phyloP scores from a whole-genome alignment of 1,284 basidiomycete species.

The Moesziomyces sp. region DNA sequence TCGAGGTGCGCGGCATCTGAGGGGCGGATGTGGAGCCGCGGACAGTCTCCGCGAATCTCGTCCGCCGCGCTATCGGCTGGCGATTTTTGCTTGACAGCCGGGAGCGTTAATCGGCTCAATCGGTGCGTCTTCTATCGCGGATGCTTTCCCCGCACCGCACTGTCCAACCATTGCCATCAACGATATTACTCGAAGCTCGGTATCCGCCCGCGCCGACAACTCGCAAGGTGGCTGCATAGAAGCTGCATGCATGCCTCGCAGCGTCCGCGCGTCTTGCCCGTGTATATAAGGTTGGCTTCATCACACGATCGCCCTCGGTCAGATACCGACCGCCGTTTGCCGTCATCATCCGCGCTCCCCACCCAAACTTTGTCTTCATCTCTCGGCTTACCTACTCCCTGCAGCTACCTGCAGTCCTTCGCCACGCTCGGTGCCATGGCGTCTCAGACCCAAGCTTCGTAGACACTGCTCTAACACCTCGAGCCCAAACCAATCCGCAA shows the following conservation, averaged over 20 bases:
- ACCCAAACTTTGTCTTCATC: background rate
- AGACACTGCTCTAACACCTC: background rate
- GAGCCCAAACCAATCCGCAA: background rate
- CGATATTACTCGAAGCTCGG: background rate
- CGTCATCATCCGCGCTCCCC: background rate
- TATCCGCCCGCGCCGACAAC: background rate
- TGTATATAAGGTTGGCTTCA: constrained; percentile 13
- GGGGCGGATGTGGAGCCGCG: constrained; percentile 9
- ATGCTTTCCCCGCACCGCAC: too few species aligned
- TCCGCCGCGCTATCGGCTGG: constrained; percentile 3
- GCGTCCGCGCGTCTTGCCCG: constrained; percentile 28
- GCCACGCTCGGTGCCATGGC: constrained; percentile 1
- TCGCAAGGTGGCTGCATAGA: too few species aligned
- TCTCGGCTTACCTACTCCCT: constrained; percentile 1
- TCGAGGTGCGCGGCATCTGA: background rate
- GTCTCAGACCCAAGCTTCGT: background rate
- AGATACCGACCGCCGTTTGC: background rate
- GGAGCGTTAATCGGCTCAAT: too few species aligned
- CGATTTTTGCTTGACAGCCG: too few species aligned
- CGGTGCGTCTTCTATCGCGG: too few species aligned
- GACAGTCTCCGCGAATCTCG: constrained; percentile 26
- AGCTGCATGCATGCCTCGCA: background rate
- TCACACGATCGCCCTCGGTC: constrained; percentile 16
- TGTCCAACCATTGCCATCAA: too few species aligned
- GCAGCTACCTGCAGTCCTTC: background rate